Conservation (phyloP, 2,329 filamentous ascomycete species). For the Hortaea sp. region DNA sequence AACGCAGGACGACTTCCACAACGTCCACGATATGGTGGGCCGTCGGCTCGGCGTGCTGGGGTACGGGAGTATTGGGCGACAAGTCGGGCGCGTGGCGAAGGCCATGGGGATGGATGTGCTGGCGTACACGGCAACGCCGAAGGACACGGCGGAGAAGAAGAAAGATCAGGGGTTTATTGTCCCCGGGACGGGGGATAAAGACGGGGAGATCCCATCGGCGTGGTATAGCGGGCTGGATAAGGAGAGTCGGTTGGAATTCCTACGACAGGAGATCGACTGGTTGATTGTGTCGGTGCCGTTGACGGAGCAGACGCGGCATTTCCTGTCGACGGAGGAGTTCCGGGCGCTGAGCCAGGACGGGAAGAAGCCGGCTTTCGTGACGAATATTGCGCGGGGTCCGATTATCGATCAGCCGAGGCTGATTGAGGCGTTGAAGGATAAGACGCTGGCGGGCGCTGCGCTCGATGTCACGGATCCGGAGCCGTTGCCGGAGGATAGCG, state of each 20-base stretch:
- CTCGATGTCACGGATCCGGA: conserved; percentile 74
- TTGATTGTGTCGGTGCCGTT: conserved; percentile 48
- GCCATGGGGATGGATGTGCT: conserved; percentile 57
- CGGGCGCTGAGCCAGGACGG: conserved; percentile 22
- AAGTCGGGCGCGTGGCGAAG: conserved; percentile 32
- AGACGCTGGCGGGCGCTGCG: conserved; percentile 54
- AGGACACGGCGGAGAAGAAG: conserved; percentile 55
- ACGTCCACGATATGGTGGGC: conserved; percentile 46
- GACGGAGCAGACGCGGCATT: conserved; percentile 43
- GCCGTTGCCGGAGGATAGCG: conserved; percentile 57
- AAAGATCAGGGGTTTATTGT: conserved; percentile 58
- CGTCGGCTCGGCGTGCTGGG: conserved; percentile 51
- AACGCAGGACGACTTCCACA: conserved; percentile 18
- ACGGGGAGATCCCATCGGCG: conserved; percentile 43
- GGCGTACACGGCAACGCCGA: conserved; percentile 63
- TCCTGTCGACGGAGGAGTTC: conserved; percentile 48
- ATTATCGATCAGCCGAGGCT: conserved; percentile 54
- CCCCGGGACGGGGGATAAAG: conserved; percentile 52
- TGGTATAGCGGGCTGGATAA: conserved; percentile 50
- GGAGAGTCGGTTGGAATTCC: conserved; percentile 42
- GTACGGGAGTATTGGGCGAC: conserved; percentile 53
- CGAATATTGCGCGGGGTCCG: conserved; percentile 60
- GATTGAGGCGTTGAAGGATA: conserved; percentile 49
- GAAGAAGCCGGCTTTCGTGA: conserved; percentile 41
- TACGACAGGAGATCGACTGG: conserved; percentile 46